Conservation (phyloP, 2,329 filamentous ascomycete species). For the Hypoxylon sp. region DNA sequence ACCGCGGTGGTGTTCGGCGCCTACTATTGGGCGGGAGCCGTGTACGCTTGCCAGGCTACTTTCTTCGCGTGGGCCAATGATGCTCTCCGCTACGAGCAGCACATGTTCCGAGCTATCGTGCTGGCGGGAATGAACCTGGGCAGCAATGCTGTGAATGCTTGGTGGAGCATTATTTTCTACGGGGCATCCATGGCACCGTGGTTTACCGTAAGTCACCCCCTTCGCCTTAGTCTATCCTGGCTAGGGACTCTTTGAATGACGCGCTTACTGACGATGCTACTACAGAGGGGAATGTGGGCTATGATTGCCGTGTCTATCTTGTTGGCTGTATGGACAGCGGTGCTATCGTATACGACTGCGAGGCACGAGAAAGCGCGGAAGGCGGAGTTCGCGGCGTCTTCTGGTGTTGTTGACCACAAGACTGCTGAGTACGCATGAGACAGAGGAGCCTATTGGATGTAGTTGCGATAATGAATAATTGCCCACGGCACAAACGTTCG, state of each 20-base stretch:
- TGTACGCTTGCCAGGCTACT: conserved; percentile 79
- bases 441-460: not conserved
- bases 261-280: conserved; percentile 9
- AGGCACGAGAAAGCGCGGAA: conserved; percentile 52
- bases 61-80: conserved; percentile 84
- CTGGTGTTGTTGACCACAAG: conserved; percentile 17
- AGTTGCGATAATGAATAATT: not conserved
- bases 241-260: not conserved
- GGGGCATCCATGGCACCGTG: conserved; percentile 73
- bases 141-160: conserved; percentile 76
- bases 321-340: conserved; percentile 69
- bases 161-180: conserved; percentile 80
- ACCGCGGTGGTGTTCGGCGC: conserved; percentile 70
- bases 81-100: conserved; percentile 72
- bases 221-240: not conserved
- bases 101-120: conserved; percentile 72
- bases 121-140: conserved; percentile 79
- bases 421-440: conserved; percentile 26
- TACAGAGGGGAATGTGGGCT: conserved; percentile 75
- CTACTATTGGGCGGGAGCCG: conserved; percentile 76
- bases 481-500: not conserved
- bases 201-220: conserved; percentile 64
- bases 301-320: conserved; percentile 75
- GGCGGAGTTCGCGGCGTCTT: conserved; percentile 32
- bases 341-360: conserved; percentile 60